Percentiles rank a stretch among this genome's conserved stretches.
phyloP scores from a whole-genome alignment of 805 yeast genomes.

The Starmerella stigmatis region DNA sequence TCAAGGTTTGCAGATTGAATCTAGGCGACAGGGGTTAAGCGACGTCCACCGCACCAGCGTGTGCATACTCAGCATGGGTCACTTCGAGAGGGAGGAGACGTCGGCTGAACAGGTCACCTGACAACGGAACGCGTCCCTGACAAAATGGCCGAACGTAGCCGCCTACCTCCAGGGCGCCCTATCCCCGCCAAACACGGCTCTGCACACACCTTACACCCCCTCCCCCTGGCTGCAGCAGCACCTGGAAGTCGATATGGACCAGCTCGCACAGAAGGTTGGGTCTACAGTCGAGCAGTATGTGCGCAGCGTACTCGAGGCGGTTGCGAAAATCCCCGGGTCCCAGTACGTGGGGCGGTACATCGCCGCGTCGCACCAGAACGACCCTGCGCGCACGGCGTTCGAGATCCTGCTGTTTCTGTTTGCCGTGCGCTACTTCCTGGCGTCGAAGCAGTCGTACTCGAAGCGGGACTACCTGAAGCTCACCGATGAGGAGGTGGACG shows the following conservation, averaged over 20 bases:
- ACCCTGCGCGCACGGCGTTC: slow-evolving; percentile 78
- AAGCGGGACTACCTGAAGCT: slow-evolving; percentile 56
- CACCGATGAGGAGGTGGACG: slow-evolving; percentile 55
- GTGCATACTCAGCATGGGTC: too few species aligned
- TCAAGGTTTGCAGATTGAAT: too few species aligned
- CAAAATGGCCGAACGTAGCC: background rate
- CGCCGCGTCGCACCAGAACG: slow-evolving; percentile 78
- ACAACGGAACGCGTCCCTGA: background rate
- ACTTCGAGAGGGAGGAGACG: too few species aligned
- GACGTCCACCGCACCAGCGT: too few species aligned
- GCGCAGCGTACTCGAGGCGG: slow-evolving; percentile 13
- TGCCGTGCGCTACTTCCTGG: slow-evolving; percentile 74
- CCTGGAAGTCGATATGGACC: too few species aligned
- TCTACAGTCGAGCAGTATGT: slow-evolving; percentile 21
- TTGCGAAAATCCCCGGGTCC: slow-evolving; percentile 34
- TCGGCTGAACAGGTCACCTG: too few species aligned
- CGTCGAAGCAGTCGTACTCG: slow-evolving; percentile 63
- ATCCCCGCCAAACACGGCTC: too few species aligned
- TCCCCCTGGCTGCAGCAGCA: too few species aligned
- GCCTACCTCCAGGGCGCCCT: background rate
- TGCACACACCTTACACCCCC: too few species aligned
- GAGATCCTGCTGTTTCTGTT: slow-evolving; percentile 68
- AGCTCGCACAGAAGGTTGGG: slow-evolving; percentile 22
- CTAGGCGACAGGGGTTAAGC: too few species aligned
- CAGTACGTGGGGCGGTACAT: slow-evolving; percentile 48